These are phyloP conservation scores for Lachancea mirantina DNA, from an alignment of 805 yeast genomes.

Conservation along the genomic window DNA sequence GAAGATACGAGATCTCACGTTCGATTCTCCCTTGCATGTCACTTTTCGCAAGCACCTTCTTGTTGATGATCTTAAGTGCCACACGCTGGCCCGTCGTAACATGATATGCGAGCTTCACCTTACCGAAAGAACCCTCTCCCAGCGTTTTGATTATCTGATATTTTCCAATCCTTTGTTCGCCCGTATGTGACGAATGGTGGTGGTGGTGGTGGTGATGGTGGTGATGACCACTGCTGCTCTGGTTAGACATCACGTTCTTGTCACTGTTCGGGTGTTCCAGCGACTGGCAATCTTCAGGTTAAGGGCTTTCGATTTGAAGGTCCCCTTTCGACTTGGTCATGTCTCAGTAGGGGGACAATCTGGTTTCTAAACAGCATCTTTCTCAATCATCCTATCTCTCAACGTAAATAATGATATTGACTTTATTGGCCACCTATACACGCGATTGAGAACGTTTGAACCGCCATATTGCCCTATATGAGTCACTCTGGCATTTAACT, in stretches of 20 bases:
- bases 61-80: constrained; percentile 86
- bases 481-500: too few relatives aligned
- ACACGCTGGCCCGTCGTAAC: constrained; percentile 86
- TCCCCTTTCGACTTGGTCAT: constrained; percentile 1
- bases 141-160: constrained; percentile 88
- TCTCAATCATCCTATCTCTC: too few relatives aligned
- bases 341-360: background rate
- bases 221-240: constrained; percentile 5
- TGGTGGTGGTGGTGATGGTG: constrained; percentile 22
- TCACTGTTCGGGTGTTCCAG: too few relatives aligned
- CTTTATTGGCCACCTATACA: too few relatives aligned
- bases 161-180: constrained; percentile 65
- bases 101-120: constrained; percentile 87
- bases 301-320: background rate
- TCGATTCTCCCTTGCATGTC: constrained; percentile 97
- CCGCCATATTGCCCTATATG: too few relatives aligned
- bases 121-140: constrained; percentile 96
- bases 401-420: too few relatives aligned
- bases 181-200: constrained; percentile 20
- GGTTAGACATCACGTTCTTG: constrained; percentile 4
- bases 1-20: constrained; percentile 83
- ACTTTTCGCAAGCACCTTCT: constrained; percentile 84
- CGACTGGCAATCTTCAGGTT: too few relatives aligned
- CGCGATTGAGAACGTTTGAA: too few relatives aligned
- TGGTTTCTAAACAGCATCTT: background rate